Percentiles rank a stretch among this genome's conserved stretches.
Evolutionary conservation across 768 basidiomycete genomes (phyloP).

Genomic region (Mrakia gelida): DNA sequence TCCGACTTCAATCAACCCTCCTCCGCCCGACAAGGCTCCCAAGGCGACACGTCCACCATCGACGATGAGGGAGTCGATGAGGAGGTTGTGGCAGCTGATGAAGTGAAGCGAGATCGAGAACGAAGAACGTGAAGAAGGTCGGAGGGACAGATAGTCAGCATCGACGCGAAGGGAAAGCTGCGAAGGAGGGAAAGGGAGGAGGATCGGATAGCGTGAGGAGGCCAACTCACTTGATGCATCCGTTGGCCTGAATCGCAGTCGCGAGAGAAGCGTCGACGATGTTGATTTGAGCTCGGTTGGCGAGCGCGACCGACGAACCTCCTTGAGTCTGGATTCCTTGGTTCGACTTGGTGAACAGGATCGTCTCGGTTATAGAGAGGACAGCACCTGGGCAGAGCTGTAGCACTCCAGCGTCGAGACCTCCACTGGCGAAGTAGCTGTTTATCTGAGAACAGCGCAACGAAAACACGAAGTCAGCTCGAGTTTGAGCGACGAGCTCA

Average conservation of each 20-base stretch:
- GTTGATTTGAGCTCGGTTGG: neutral
- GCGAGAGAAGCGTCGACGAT: neutral
- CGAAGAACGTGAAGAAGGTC: neutral
- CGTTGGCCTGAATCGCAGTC: neutral
- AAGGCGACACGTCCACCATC: constrained; percentile 1
- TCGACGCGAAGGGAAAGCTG: too few species aligned
- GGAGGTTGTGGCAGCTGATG: constrained; percentile 17
- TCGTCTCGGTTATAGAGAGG: neutral
- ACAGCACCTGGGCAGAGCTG: neutral
- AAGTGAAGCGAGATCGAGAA: neutral
- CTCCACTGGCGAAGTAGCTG: neutral
- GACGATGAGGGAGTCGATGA: constrained; percentile 1
- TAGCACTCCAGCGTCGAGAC: neutral
- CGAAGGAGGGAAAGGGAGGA: neutral
- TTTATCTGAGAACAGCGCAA: neutral
- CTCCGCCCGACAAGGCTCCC: neutral
- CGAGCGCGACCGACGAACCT: neutral
- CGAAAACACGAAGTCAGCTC: too few species aligned
- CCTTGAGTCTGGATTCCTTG: constrained; percentile 16
- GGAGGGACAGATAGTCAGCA: neutral
- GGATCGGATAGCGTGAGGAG: too few species aligned
- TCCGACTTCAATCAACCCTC: constrained; percentile 5
- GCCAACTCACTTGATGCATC: constrained; percentile 5
- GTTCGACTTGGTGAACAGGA: constrained; percentile 10
- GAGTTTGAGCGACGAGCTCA: too few species aligned